phyloP scores from a whole-genome alignment of 495 filamentous ascomycete species.

The Lineolata rhizophorae region DNA sequence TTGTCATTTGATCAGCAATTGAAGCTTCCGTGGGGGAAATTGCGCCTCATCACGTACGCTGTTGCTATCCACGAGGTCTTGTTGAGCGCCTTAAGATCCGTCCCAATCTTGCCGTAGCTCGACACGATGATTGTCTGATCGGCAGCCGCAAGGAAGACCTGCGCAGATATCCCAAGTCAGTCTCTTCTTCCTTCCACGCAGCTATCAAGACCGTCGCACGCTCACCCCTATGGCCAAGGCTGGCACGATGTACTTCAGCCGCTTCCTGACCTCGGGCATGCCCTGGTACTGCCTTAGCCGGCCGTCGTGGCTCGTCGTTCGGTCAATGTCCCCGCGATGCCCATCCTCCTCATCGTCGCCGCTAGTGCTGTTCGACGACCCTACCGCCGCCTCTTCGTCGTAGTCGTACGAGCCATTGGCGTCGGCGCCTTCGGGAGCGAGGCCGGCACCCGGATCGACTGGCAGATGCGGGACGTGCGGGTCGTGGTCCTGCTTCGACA shows the following conservation, averaged over 20 bases:
- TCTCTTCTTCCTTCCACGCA: slow-evolving; percentile 1
- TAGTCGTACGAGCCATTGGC: not conserved
- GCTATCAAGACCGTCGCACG: no score
- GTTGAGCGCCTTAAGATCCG: slow-evolving; percentile 55
- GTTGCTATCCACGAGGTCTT: slow-evolving; percentile 74
- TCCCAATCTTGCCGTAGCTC: slow-evolving; percentile 63
- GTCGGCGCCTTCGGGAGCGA: slow-evolving; percentile 2
- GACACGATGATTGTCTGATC: slow-evolving; percentile 71
- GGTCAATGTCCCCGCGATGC: slow-evolving; percentile 1
- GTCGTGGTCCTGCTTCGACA: not conserved
- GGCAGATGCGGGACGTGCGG: not conserved
- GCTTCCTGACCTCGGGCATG: slow-evolving; percentile 20
- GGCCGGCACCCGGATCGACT: slow-evolving; percentile 1
- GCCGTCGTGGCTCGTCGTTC: not conserved
- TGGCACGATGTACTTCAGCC: slow-evolving; percentile 30
- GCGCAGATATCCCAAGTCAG: slow-evolving; percentile 6
- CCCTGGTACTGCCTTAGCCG: slow-evolving; percentile 17
- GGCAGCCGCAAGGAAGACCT: slow-evolving; percentile 50
- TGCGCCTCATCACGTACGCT: slow-evolving; percentile 25
- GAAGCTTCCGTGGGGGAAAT: not conserved
- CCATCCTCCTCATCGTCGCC: slow-evolving; percentile 8
- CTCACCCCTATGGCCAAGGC: slow-evolving; percentile 35
- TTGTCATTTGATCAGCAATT: no score
- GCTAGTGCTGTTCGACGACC: not conserved
- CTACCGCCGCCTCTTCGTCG: slow-evolving; percentile 2